Evolutionary conservation across 768 basidiomycete genomes (phyloP), one percentile per base, ranked within the genome.

Genomic region (Pleurotus pulmonarius): DNA sequence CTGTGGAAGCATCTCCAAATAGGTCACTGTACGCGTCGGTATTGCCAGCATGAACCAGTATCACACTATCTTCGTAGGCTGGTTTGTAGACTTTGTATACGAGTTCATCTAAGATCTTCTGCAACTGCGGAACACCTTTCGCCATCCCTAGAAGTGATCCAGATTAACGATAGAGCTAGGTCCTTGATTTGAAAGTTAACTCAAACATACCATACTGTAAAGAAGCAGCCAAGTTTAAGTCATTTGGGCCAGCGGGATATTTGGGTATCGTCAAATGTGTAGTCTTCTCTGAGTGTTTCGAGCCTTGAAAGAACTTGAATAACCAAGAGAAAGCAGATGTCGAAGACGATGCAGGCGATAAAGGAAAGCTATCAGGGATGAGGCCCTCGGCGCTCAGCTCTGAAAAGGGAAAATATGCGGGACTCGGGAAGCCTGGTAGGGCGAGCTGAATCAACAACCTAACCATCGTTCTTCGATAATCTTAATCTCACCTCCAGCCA

Each of bases 391-490:
- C 84, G 2, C 80, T 79, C 44, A 93, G 60, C 26, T 76, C 72
- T 20, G 85, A 76, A 64, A 88, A 88, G 0, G 88, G 88, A 67
- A 90, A 92, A 66, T 85, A 86, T 0, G 76, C 77, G 5, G 88
- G 83, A 58, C 74, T 77, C 0, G 91, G 90, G 22, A 88, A 63
- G 8, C 88, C 88, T 86, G 41, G 29, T 22, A 12, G 29, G 11
- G 29, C 8, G 29, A 9, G 6, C 29, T 29, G 20, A 29, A 29
- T 29, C 7, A 29, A 29, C 29, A 29, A 9, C 7, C 8, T 8
- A 6, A 29, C 29, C 29, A 29, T 9, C 29, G 8, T 9, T 7
- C 29, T 1, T 29, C 11, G 29, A 29, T 29, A 29, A 29, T 29
- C 8, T 29, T 29, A 9, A 29, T 65, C 75, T 58, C 46, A 83